Conservation (phyloP, 2,329 filamentous ascomycete genomes). For the Ophiostoma triangulosporum region DNA sequence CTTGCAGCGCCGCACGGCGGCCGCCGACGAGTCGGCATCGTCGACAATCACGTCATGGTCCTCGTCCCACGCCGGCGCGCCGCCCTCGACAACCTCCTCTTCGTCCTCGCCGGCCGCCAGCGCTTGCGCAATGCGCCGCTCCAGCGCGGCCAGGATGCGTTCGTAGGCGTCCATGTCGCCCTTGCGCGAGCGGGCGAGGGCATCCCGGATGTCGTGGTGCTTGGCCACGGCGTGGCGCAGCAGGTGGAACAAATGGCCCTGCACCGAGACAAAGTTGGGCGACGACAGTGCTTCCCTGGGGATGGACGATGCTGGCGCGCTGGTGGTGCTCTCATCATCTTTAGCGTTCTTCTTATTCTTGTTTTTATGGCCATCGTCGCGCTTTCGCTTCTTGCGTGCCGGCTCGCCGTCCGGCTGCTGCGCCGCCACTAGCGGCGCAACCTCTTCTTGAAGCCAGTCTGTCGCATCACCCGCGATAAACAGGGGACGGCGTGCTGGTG, state of each 20-base stretch:
- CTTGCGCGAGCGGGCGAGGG: slow-evolving; percentile 53
- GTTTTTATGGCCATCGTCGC: not conserved
- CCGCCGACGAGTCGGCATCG: slow-evolving; percentile 44
- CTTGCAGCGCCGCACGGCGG: slow-evolving; percentile 58
- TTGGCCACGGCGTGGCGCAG: slow-evolving; percentile 66
- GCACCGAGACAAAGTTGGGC: slow-evolving; percentile 65
- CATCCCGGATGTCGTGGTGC: slow-evolving; percentile 74
- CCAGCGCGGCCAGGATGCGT: slow-evolving; percentile 59
- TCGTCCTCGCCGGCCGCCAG: slow-evolving; percentile 61
- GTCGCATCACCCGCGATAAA: slow-evolving; percentile 51
- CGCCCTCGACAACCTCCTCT: slow-evolving; percentile 33
- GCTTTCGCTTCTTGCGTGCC: slow-evolving; percentile 36
- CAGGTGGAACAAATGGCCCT: slow-evolving; percentile 87
- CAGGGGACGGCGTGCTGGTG: slow-evolving; percentile 55
- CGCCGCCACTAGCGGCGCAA: slow-evolving; percentile 19
- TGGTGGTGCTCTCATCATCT: not conserved
- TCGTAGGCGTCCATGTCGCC: slow-evolving; percentile 70
- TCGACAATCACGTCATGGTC: slow-evolving; percentile 20
- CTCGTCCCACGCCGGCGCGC: slow-evolving; percentile 14
- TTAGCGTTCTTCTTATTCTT: not conserved
- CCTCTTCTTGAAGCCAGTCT: slow-evolving; percentile 1
- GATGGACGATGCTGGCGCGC: not conserved
- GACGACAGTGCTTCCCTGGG: slow-evolving; percentile 17
- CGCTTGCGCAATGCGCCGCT: slow-evolving; percentile 58
- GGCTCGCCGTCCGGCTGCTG: slow-evolving; percentile 21